phyloP scores from a whole-genome alignment of 129 eudicot species.

The Glebionis coronaria region DNA sequence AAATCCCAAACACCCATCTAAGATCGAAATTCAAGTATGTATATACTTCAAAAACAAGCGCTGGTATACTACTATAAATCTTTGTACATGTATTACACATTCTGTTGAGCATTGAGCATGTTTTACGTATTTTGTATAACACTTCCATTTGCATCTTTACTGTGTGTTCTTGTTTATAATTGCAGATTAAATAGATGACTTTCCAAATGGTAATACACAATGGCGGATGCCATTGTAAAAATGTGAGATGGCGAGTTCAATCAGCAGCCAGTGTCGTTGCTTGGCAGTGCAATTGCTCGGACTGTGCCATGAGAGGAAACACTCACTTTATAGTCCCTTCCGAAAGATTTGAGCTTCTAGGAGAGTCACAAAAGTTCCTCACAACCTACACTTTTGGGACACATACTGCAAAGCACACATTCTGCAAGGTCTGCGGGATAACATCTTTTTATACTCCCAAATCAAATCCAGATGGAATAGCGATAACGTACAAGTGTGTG shows the following conservation, averaged over 20 bases:
- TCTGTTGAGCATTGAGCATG: no score
- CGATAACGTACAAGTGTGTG: constrained; percentile 60
- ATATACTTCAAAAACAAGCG: no score
- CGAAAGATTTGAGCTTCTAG: constrained; percentile 48
- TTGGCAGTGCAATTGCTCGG: constrained; percentile 81
- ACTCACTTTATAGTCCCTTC: constrained; percentile 69
- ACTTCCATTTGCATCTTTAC: background rate
- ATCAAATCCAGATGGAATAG: constrained; percentile 85
- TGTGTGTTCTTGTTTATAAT: background rate
- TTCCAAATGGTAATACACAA: constrained; percentile 47
- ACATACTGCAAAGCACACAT: constrained; percentile 80
- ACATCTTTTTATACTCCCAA: constrained; percentile 80
- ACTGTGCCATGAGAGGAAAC: constrained; percentile 87
- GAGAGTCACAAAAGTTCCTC: constrained; percentile 52
- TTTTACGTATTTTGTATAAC: no score
- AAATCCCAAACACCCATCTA: no score
- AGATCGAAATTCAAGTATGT: no score
- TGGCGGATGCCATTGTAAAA: constrained; percentile 89
- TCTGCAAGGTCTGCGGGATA: constrained; percentile 84
- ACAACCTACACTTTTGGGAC: constrained; percentile 85
- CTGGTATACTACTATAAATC: no score
- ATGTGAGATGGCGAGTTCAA: constrained; percentile 63
- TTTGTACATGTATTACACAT: no score
- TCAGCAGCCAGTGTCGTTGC: constrained; percentile 59
- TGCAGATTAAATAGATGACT: constrained; percentile 34